Base-by-base conservation (phyloP, 1,284 basidiomycete genomes). In the Veloboletus limbatus region DNA sequence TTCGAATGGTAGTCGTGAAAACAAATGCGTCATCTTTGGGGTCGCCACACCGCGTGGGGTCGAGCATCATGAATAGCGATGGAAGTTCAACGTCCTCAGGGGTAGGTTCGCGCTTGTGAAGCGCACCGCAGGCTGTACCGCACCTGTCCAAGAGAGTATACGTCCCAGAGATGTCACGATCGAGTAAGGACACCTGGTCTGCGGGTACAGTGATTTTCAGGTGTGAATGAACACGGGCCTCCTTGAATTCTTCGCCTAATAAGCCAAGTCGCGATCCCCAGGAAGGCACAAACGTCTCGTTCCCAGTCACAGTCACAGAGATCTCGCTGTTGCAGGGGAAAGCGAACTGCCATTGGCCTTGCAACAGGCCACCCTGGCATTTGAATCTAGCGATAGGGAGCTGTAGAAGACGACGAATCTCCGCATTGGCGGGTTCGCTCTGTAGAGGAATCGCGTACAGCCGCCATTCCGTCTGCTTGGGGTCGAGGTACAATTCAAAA, bases 181-280 rank as follows among this genome's bases (percentile, higher is more conserved):
- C 93, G 24, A 97, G 78, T 26, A 75, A 69, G 2, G 62, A 54
- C 8, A 71, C 62, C 17, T 77, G 73, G 14, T 76, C 73, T 14
- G 67, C 59, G 0, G 81, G 73, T 1, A 89, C 77, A 2, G 71
- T 69, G 26, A 97, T 69, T 49, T 81, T 71, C 31, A 97, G 54
- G 47, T 77, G 70, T 0, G 88, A 82, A 67, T 85, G 81, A 7
- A 92, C 83, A 49, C 70, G 72, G 56, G 80, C 82, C 43, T 84
- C 82, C 41, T 75, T 81, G 66, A 81, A 84, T 32, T 81, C 75
- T 10, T 80, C 79, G 4, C 75, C 74, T 33, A 74, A 73, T 13
- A 97, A 71, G n/a, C 93, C 94, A 37, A 97, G 76, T 20, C 82
- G 78, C 22, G 84, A 79, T 55, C 92, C 84, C 93, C 93, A 97